Evolutionary conservation across 164 flowering plant genomes (phyloP).

Genomic region (Malania oleifera): DNA sequence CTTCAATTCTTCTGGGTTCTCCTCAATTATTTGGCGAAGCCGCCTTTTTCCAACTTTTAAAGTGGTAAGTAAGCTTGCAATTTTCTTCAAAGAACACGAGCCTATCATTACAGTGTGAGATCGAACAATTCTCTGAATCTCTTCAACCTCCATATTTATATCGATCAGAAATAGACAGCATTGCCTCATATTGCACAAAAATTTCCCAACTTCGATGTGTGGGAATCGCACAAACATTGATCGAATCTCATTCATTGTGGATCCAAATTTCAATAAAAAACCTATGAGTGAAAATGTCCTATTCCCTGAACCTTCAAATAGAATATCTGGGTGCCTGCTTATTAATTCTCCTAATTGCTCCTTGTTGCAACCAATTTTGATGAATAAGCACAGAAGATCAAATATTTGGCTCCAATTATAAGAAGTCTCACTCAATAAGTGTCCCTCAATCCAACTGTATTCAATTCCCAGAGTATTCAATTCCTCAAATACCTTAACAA

Average conservation of each 20-base stretch:
- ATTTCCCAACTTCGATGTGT: constrained; percentile 28
- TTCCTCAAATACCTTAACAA: constrained; percentile 32
- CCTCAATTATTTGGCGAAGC: constrained; percentile 39
- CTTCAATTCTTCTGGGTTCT: constrained; percentile 49
- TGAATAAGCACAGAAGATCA: constrained; percentile 30
- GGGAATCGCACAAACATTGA: constrained; percentile 44
- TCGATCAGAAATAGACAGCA: constrained; percentile 36
- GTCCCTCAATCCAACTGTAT: constrained; percentile 36
- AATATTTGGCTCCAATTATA: constrained; percentile 51
- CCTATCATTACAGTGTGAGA: constrained; percentile 42
- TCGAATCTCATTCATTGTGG: constrained; percentile 19
- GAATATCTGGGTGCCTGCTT: constrained; percentile 34
- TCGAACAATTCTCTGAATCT: constrained; percentile 37
- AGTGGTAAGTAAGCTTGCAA: constrained; percentile 21
- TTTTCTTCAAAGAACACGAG: constrained; percentile 37
- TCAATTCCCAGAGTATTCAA: constrained; percentile 41
- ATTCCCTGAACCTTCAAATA: constrained; percentile 56
- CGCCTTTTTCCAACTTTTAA: constrained; percentile 42
- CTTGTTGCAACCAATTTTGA: constrained; percentile 28
- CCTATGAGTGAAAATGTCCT: constrained; percentile 29
- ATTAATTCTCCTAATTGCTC: constrained; percentile 35
- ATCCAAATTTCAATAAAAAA: constrained; percentile 49
- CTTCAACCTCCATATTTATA: constrained; percentile 43
- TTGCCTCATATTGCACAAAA: constrained; percentile 37
- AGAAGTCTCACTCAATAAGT: constrained; percentile 27